These are phyloP conservation scores for Trichoderma citrinoviride DNA, from an alignment of 2,329 filamentous ascomycete genomes.

Conservation along the genomic window DNA sequence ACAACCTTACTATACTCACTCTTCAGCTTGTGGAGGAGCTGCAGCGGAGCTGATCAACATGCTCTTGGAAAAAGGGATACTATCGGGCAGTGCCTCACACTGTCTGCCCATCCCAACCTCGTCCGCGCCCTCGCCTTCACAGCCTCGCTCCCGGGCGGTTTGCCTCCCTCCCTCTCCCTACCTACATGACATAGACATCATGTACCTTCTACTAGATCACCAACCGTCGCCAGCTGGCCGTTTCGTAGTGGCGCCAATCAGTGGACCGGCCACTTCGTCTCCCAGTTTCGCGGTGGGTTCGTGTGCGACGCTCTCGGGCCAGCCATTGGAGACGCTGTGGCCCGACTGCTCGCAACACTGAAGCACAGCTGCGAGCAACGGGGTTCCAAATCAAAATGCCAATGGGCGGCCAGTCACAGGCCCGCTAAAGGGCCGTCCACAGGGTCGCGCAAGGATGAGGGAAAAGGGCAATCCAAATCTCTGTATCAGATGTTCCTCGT, in stretches of 20 bases:
- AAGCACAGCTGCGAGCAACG: background rate
- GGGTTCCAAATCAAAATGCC: no score
- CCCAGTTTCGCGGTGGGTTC: conserved; percentile 6
- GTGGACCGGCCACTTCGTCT: conserved; percentile 7
- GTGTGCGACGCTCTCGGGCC: conserved; percentile 15
- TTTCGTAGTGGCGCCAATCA: conserved; percentile 9
- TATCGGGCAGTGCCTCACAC: conserved; percentile 15
- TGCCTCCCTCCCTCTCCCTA: background rate
- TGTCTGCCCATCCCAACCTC: conserved; percentile 19
- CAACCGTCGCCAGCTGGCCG: background rate
- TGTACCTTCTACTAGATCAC: background rate
- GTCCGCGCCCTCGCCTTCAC: background rate
- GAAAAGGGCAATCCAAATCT: no score
- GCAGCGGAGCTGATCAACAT: no score
- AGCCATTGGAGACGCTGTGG: background rate
- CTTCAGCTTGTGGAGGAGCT: no score
- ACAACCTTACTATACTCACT: no score
- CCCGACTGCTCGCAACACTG: background rate
- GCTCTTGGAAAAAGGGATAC: background rate
- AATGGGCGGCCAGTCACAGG: background rate
- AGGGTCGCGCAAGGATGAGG: no score
- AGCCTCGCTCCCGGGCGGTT: background rate
- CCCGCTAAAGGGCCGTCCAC: background rate
- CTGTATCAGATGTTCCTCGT: no score
- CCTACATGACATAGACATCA: background rate